Percentiles rank a stretch among this genome's conserved stretches.
Evolutionary conservation across 2,329 filamentous ascomycete genomes (phyloP).

Genomic region (Helicocarpus griseus): DNA sequence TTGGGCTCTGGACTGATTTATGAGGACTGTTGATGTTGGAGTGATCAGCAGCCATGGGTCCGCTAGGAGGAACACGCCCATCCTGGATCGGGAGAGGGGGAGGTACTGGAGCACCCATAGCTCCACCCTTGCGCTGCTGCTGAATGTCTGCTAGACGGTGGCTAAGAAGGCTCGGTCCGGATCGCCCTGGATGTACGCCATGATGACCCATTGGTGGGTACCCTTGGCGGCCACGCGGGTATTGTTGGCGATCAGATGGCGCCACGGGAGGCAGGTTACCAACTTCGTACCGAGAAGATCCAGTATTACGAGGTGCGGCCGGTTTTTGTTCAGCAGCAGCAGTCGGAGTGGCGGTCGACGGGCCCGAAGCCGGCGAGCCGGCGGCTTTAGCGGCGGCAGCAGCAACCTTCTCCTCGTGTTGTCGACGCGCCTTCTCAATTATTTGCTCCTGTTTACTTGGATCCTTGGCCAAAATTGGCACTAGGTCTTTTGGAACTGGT

Average conservation of each 20-base stretch:
- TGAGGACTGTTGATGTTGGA: conserved; percentile 34
- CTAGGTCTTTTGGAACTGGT: conserved; percentile 80
- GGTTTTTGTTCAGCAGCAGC: conserved; percentile 45
- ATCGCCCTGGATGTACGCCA: conserved; percentile 31
- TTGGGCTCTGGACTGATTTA: conserved; percentile 43
- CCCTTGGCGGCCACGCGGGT: conserved; percentile 37
- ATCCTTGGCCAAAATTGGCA: conserved; percentile 93
- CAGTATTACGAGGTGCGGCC: conserved; percentile 29
- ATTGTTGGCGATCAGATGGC: conserved; percentile 39
- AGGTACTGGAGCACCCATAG: conserved; percentile 34
- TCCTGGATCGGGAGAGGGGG: conserved; percentile 53
- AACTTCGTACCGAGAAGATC: conserved; percentile 40
- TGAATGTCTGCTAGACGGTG: conserved; percentile 44
- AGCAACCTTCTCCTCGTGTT: conserved; percentile 51
- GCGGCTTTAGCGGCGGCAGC: conserved; percentile 6
- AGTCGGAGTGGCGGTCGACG: conserved; percentile 10
- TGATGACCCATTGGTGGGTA: conserved; percentile 40
- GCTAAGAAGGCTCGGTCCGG: conserved; percentile 38
- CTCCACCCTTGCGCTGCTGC: conserved; percentile 41
- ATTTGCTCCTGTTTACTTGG: conserved; percentile 91
- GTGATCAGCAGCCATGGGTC: conserved; percentile 47
- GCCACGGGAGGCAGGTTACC: conserved; percentile 22
- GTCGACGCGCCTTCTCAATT: conserved; percentile 72
- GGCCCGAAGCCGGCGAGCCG: conserved; percentile 8
- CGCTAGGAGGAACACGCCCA: conserved; percentile 61